Percentiles rank a stretch among this genome's conserved stretches.
These are phyloP conservation scores for Prosopis cineraria DNA, from an alignment of 306 rosid species.

Conservation along the genomic window DNA sequence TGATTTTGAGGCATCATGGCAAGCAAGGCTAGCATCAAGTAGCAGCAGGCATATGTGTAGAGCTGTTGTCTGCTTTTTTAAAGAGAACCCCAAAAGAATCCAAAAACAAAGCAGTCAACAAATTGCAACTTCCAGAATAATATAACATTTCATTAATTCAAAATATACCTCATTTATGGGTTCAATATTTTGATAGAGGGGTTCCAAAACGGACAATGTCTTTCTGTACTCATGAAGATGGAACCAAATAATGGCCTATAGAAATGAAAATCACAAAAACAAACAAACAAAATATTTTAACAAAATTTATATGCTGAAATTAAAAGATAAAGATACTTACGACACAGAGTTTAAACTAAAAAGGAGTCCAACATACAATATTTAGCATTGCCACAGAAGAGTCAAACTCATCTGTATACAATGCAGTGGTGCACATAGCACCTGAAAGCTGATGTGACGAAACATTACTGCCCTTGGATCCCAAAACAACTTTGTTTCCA, in stretches of 20 bases:
- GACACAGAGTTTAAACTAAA: constrained; percentile 4
- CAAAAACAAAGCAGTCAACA: constrained; percentile 37
- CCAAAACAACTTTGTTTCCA: constrained; percentile 64
- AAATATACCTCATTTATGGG: constrained; percentile 83
- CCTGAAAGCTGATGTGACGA: constrained; percentile 51
- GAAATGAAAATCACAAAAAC: constrained; percentile 27
- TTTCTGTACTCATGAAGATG: constrained; percentile 83
- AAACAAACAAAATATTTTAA: constrained; percentile 9
- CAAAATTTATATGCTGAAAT: background rate
- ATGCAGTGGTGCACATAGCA: constrained; percentile 41
- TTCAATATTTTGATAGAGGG: constrained; percentile 87
- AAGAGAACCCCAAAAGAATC: constrained; percentile 24
- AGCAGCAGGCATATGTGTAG: constrained; percentile 84
- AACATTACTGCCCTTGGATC: constrained; percentile 63
- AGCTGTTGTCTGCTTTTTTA: constrained; percentile 76
- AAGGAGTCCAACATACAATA: constrained; percentile 47
- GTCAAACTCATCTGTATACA: constrained; percentile 79
- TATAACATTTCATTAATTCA: constrained; percentile 24
- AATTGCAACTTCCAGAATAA: constrained; percentile 24
- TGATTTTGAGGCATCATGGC: constrained; percentile 87
- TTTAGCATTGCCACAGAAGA: constrained; percentile 63
- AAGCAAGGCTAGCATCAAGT: constrained; percentile 93
- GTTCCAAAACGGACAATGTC: constrained; percentile 81
- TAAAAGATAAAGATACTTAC: constrained; percentile 1
- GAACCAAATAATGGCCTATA: constrained; percentile 91